These are phyloP conservation scores for Moringa oleifera DNA, from an alignment of 345 rosid genomes.

Conservation along the genomic window DNA sequence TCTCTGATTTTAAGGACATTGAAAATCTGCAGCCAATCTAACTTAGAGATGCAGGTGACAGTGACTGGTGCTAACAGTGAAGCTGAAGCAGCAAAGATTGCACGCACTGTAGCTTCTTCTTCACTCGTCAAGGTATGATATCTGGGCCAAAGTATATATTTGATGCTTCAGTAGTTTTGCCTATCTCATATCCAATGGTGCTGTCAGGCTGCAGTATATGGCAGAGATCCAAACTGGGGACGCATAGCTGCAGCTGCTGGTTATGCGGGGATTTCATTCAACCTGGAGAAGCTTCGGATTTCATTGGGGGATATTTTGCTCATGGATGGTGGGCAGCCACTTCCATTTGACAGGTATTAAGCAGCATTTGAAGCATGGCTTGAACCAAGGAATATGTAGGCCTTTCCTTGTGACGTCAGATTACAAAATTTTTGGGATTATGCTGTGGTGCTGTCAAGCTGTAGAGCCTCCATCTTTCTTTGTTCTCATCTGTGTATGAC, in stretches of 20 bases:
- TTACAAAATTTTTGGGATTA: too few relatives aligned
- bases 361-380: background rate
- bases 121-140: constrained; percentile 81
- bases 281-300: constrained; percentile 53
- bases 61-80: constrained; percentile 68
- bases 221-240: constrained; percentile 98
- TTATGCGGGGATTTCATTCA: constrained; percentile 67
- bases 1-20: background rate
- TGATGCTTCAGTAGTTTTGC: constrained; percentile 11
- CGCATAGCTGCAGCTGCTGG: constrained; percentile 96
- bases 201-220: constrained; percentile 81
- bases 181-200: constrained; percentile 20
- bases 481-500: too few relatives aligned
- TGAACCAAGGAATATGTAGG: too few relatives aligned
- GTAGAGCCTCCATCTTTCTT: too few relatives aligned
- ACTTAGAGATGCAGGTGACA: constrained; percentile 45
- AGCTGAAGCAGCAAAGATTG: constrained; percentile 78
- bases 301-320: constrained; percentile 75
- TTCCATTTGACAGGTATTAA: constrained; percentile 69
- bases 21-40: constrained; percentile 6
- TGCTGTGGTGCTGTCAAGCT: too few relatives aligned
- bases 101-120: constrained; percentile 89
- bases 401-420: too few relatives aligned
- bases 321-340: constrained; percentile 90
- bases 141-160: constrained; percentile 10